A percentile compares a stretch with the other conserved stretches of the same genome.
Evolutionary conservation across 805 yeast species (phyloP).

Genomic region (Pichia paraexigua): DNA sequence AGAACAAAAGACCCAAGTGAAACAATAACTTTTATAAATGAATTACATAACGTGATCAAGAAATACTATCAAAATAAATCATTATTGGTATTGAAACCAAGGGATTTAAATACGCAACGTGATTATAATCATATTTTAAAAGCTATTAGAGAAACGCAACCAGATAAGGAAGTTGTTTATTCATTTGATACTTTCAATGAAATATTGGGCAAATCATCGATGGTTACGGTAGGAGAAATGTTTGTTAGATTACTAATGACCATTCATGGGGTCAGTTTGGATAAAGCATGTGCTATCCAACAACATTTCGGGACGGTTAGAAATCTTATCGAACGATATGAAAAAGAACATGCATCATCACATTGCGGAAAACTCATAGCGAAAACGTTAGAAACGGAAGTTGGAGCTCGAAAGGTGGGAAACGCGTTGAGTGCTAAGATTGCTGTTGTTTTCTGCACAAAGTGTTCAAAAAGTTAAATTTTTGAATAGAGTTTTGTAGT

Average conservation of each 20-base stretch:
- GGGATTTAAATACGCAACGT: constrained; percentile 39
- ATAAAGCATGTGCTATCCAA: constrained; percentile 78
- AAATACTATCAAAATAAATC: constrained; percentile 31
- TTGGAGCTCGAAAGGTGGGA: constrained; percentile 47
- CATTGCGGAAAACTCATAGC: constrained; percentile 9
- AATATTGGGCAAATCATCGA: constrained; percentile 59
- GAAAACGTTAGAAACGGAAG: constrained; percentile 29
- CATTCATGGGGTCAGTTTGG: constrained; percentile 72
- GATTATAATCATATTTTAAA: constrained; percentile 39
- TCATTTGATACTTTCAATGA: constrained; percentile 51
- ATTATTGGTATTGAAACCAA: constrained; percentile 46
- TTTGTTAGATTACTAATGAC: constrained; percentile 73
- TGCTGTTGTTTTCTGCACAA: constrained; percentile 29
- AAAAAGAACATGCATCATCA: not conserved
- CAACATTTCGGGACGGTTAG: constrained; percentile 62
- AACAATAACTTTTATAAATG: constrained; percentile 53
- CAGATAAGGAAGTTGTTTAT: constrained; percentile 35
- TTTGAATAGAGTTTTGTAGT: too few relatives aligned
- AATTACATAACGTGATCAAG: constrained; percentile 39
- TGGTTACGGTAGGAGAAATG: constrained; percentile 67
- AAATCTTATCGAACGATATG: constrained; percentile 44
- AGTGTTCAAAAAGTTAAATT: not conserved
- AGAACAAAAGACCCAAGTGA: constrained; percentile 67
- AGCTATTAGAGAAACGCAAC: constrained; percentile 30
- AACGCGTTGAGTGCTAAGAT: constrained; percentile 43